Evolutionary conservation across 495 filamentous ascomycete genomes (phyloP).

Genomic region (Tuber magnatum): DNA sequence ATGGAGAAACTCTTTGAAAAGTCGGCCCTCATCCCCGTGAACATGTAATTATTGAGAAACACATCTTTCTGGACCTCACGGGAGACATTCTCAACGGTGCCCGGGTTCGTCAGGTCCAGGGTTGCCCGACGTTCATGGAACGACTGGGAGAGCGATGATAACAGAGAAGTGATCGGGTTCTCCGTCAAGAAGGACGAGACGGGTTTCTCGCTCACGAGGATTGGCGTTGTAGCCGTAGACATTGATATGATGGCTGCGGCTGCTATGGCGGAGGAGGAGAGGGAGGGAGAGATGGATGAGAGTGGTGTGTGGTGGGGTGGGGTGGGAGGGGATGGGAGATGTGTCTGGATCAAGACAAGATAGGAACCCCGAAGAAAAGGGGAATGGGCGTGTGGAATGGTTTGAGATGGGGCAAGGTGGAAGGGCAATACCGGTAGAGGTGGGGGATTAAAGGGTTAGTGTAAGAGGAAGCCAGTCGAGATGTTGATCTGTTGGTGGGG

Average conservation of each 20-base stretch:
- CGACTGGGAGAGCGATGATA: slow-evolving; percentile 69
- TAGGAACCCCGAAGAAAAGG: background rate
- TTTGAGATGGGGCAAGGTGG: background rate
- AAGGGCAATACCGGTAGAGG: background rate
- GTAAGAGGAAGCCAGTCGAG: background rate
- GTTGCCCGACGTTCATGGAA: slow-evolving; percentile 80
- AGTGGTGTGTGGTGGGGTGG: slow-evolving; percentile 11
- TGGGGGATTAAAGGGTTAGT: background rate
- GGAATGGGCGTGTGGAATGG: background rate
- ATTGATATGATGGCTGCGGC: slow-evolving; percentile 2
- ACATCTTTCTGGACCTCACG: slow-evolving; percentile 93
- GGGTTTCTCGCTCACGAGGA: slow-evolving; percentile 21
- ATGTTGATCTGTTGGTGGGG: background rate
- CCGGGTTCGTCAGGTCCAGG: slow-evolving; percentile 84
- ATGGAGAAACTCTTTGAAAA: slow-evolving; percentile 91
- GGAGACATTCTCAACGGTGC: slow-evolving; percentile 81
- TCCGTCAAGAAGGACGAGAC: slow-evolving; percentile 53
- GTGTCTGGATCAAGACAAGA: background rate
- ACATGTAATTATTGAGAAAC: slow-evolving; percentile 88
- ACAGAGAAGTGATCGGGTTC: slow-evolving; percentile 60
- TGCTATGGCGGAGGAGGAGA: background rate
- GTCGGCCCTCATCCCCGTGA: slow-evolving; percentile 88
- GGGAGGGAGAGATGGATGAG: background rate
- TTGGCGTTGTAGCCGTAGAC: slow-evolving; percentile 22
- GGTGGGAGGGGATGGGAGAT: slow-evolving; percentile 11